Conservation (phyloP, 306 rosid species). For the Vicia sativa region DNA sequence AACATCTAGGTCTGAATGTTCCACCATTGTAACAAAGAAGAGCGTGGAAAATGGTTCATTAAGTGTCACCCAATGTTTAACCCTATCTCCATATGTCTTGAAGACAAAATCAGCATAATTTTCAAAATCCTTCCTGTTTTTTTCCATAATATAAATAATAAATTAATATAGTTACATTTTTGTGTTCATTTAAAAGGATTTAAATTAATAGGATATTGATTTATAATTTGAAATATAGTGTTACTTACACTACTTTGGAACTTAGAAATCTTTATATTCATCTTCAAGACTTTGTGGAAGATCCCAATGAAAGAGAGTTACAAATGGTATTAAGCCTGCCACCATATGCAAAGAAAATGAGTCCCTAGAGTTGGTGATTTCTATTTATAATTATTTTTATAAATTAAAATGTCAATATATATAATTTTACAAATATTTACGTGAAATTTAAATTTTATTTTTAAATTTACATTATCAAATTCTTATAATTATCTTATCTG, state of each 20-base stretch:
- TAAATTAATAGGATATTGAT: not conserved
- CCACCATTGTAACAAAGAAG: slow-evolving; percentile 49
- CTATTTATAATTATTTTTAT: too few relatives aligned
- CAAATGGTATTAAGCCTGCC: slow-evolving; percentile 47
- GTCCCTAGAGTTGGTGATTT: not conserved
- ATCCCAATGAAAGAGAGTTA: slow-evolving; percentile 61
- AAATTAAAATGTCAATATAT: too few relatives aligned
- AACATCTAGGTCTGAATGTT: slow-evolving; percentile 57
- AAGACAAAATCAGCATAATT: slow-evolving; percentile 47
- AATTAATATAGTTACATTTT: not conserved
- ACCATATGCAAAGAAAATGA: not conserved
- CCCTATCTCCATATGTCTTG: slow-evolving; percentile 59
- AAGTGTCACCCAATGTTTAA: slow-evolving; percentile 57
- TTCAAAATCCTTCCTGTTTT: slow-evolving; percentile 44
- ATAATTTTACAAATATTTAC: too few relatives aligned
- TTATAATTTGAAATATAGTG: not conserved
- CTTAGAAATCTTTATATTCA: slow-evolving; percentile 47
- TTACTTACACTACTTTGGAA: slow-evolving; percentile 34
- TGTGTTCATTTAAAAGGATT: not conserved
- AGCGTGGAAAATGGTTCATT: slow-evolving; percentile 45
- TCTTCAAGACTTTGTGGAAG: slow-evolving; percentile 60
- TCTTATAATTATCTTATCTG: too few relatives aligned
- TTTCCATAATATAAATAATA: not conserved
- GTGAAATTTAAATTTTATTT: too few relatives aligned
- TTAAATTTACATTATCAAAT: too few relatives aligned